Base-by-base conservation (phyloP, 2,329 filamentous ascomycete genomes). In the Pseudogymnoascus sp. region DNA sequence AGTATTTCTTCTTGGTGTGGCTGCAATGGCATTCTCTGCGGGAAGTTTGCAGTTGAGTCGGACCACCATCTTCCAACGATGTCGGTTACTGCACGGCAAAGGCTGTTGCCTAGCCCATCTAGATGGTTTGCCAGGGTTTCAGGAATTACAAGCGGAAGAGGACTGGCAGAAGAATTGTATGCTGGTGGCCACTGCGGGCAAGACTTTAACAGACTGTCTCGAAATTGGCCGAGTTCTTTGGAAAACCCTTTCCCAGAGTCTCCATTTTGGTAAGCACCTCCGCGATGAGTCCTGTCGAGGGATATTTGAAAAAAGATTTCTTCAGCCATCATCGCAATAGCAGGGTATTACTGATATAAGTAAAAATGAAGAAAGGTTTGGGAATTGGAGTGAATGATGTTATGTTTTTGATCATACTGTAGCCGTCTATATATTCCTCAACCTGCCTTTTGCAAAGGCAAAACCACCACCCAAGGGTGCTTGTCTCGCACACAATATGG, bases 31-130 rank as follows among this genome's bases (percentile, higher is more conserved):
- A 60, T 60, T 16, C 58, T 47, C 35, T 50, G 35, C 4, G 35
- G 35, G 14, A 36, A 36, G 11, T 11, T 59, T 73, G 57, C 30
- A 20, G 12, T n/a, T 41, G 3, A 8, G 18, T 59, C 57, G n/a
- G n/a, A 39, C 57, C 57, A 59, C 57, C 57, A 59, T 38, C 57
- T 22, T 8, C 22, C 57, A 9, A 59, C 33, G 16, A 59, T 59
- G 16, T 18, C 39, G 30, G 57, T 59, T 11, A 59, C 22, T 7
- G 57, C 57, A 18, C 57, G 57, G 39, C 30, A 37, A 18, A 59
- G 35, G 9, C 28, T 38, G 2, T 59, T 38, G n/a, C 57, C 57
- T 3, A 59, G 36, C 3, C 39, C n/a, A 11, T 59, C 57, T 12
- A 59, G 2, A 20, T 59, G 30, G 5, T 16, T n/a, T 9, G 25